A percentile compares a stretch with the other conserved stretches of the same genome.
Evolutionary conservation across 306 rosid genomes (phyloP).

Genomic region (Senna siamea): DNA sequence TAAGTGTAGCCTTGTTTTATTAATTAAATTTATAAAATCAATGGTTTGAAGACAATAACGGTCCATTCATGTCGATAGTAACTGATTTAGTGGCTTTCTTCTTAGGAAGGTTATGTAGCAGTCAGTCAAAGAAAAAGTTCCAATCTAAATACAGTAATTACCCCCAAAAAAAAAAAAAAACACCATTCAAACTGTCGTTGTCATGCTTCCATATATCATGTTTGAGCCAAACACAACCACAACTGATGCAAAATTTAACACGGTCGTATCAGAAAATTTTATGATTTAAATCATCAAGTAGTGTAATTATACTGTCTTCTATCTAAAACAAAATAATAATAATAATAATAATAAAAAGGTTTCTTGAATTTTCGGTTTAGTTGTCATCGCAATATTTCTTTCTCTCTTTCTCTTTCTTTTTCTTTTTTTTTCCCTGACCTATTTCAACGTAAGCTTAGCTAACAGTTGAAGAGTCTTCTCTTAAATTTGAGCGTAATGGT

Average conservation of each 20-base stretch:
- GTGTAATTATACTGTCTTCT: neutral
- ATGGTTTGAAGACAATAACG: neutral
- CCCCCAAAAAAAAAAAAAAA: neutral
- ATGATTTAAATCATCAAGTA: neutral
- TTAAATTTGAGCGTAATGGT: too few relatives aligned
- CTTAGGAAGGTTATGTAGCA: constrained; percentile 2
- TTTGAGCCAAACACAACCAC: neutral
- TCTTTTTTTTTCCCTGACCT: too few relatives aligned
- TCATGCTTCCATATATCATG: constrained; percentile 24
- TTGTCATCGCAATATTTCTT: neutral
- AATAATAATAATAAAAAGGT: neutral
- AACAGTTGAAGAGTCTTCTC: too few relatives aligned
- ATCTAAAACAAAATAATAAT: neutral
- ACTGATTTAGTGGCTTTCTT: too few relatives aligned
- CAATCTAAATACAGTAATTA: neutral
- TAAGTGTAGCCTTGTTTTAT: neutral
- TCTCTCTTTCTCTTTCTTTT: too few relatives aligned
- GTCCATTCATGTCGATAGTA: too few relatives aligned
- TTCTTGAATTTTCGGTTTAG: neutral
- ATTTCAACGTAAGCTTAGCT: too few relatives aligned
- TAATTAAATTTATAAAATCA: neutral
- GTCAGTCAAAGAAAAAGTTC: constrained; percentile 27
- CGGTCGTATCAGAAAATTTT: neutral
- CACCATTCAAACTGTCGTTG: neutral
- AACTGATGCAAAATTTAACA: neutral